Conservation (phyloP, 75 land plant species). For the Chamaecyparis obtusa region DNA sequence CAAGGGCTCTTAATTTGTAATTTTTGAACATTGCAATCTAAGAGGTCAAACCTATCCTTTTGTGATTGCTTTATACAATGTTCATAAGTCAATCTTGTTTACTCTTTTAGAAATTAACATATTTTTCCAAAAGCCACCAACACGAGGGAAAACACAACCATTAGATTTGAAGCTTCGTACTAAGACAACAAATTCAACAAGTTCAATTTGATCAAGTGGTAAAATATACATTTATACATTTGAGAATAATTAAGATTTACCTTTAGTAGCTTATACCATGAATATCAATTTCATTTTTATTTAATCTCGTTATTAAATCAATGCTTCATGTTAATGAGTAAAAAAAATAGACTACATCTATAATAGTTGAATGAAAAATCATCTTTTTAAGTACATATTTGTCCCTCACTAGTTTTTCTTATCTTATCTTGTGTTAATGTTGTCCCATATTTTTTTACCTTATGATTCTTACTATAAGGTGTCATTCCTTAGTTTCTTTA, state of each 20-base stretch:
- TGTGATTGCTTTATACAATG: not conserved
- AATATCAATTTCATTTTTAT: too few species aligned
- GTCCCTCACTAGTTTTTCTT: too few species aligned
- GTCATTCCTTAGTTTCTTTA: not conserved
- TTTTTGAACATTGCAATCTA: not conserved
- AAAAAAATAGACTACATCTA: too few species aligned
- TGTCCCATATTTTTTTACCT: too few species aligned
- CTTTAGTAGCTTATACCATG: too few species aligned
- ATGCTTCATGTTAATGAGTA: too few species aligned
- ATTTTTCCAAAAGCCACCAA: conserved; percentile 39
- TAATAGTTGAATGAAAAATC: not conserved
- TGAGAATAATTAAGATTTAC: too few species aligned
- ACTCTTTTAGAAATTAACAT: conserved; percentile 6
- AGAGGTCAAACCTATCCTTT: not conserved
- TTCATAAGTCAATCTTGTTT: not conserved
- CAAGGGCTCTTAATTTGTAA: conserved; percentile 15
- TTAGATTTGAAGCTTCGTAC: conserved; percentile 58
- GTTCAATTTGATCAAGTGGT: conserved; percentile 70
- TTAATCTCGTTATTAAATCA: too few species aligned
- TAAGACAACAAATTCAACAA: conserved; percentile 43
- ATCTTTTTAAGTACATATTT: too few species aligned
- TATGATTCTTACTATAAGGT: not conserved
- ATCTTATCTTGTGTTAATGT: too few species aligned
- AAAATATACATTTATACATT: not conserved
- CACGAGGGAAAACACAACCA: conserved; percentile 62